Evolutionary conservation across 2,329 filamentous ascomycete species (phyloP).

Genomic region (Fusarium sulawesiense): DNA sequence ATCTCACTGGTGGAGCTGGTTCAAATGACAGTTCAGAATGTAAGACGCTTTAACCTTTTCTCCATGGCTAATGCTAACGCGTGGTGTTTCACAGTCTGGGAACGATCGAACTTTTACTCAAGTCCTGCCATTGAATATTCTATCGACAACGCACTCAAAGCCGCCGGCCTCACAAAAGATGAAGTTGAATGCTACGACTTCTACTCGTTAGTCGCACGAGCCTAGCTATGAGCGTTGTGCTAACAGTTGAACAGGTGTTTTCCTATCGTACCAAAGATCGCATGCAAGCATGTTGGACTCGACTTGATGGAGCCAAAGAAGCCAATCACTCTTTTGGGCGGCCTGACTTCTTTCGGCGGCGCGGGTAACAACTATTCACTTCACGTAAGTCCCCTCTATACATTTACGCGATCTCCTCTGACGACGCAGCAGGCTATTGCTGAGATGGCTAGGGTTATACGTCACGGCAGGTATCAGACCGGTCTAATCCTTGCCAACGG

Average conservation of each 20-base stretch:
- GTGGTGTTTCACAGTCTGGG: slow-evolving; percentile 63
- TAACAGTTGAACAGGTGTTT: slow-evolving; percentile 64
- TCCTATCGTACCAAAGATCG: slow-evolving; percentile 75
- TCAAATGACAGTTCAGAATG: slow-evolving; percentile 62
- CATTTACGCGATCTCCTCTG: slow-evolving; percentile 1
- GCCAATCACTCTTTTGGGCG: slow-evolving; percentile 71
- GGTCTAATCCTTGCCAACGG: slow-evolving; percentile 74
- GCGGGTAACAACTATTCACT: slow-evolving; percentile 79
- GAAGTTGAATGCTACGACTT: slow-evolving; percentile 72
- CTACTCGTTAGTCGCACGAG: slow-evolving; percentile 62
- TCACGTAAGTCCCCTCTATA: slow-evolving; percentile 60
- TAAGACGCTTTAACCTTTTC: slow-evolving; percentile 54
- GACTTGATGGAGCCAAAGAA: slow-evolving; percentile 58
- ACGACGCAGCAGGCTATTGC: slow-evolving; percentile 53
- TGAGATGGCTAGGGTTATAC: slow-evolving; percentile 66
- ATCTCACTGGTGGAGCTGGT: slow-evolving; percentile 72
- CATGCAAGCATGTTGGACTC: slow-evolving; percentile 68
- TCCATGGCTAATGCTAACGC: no score
- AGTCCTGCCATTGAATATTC: slow-evolving; percentile 69
- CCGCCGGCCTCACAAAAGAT: slow-evolving; percentile 58
- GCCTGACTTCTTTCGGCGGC: slow-evolving; percentile 75
- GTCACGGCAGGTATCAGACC: slow-evolving; percentile 57
- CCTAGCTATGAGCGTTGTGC: fast-evolving
- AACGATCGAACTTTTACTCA: slow-evolving; percentile 67
- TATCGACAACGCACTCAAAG: slow-evolving; percentile 63